Percentiles rank a stretch among this genome's conserved stretches.
phyloP scores from a whole-genome alignment of 495 filamentous ascomycete genomes.

The Aspergillus biplanus region DNA sequence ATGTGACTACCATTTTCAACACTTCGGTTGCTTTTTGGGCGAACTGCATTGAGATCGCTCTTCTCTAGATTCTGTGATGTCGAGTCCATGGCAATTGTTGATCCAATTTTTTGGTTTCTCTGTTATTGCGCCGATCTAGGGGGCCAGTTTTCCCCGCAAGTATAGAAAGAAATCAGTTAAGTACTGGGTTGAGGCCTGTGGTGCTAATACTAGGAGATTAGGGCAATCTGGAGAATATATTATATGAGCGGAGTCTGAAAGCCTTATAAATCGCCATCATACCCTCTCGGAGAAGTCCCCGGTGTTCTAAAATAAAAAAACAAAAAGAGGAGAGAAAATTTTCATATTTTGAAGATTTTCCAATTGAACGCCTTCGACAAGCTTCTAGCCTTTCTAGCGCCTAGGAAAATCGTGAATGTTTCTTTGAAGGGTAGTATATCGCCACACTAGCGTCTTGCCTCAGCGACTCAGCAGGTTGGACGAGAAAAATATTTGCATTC shows the following conservation, averaged over 20 bases:
- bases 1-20: conserved; percentile 25
- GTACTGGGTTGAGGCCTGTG: too few species aligned
- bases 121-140: neutral
- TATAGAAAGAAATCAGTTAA: neutral
- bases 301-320: neutral
- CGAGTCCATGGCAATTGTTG: conserved; percentile 35
- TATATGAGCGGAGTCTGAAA: neutral
- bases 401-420: neutral
- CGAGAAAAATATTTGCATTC: too few species aligned
- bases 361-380: neutral
- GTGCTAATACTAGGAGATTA: neutral
- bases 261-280: neutral
- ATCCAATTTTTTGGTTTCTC: neutral
- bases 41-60: conserved; percentile 16
- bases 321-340: neutral
- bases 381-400: neutral
- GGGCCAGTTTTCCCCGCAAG: neutral
- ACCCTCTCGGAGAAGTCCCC: neutral
- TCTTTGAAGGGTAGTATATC: neutral
- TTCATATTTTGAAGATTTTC: neutral
- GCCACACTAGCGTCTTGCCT: conserved; percentile 1
- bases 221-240: neutral
- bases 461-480: neutral
- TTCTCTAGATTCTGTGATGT: conserved; percentile 43
- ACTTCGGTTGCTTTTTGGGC: conserved; percentile 16